Percentiles rank a stretch among this genome's conserved stretches.
Evolutionary conservation across 2,329 filamentous ascomycete species (phyloP).

Genomic region (Ophiocordyceps camponoti-floridani): DNA sequence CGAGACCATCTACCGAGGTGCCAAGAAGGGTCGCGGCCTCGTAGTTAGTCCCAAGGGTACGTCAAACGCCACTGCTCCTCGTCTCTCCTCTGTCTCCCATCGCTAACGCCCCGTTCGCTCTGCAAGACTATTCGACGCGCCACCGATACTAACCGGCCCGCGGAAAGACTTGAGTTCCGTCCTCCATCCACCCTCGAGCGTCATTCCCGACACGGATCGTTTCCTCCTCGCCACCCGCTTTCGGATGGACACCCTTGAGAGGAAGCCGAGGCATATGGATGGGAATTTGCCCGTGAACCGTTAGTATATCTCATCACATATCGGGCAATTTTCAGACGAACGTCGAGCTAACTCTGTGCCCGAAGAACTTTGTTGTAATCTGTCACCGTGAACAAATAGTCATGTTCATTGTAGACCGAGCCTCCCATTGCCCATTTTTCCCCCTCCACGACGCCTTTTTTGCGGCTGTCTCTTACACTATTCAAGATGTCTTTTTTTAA

Average conservation of each 20-base stretch:
- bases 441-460: background rate
- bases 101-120: slow-evolving; percentile 1
- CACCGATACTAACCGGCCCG: slow-evolving; percentile 14
- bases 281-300: background rate
- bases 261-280: background rate
- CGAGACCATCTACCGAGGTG: slow-evolving; percentile 95
- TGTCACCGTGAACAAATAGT: background rate
- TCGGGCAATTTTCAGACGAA: background rate
- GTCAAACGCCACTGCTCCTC: background rate
- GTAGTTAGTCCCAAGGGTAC: slow-evolving; percentile 80
- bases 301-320: background rate
- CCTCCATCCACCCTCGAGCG: background rate
- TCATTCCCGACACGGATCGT: background rate
- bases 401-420: background rate
- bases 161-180: background rate
- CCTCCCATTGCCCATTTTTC: background rate
- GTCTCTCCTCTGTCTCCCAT: background rate
- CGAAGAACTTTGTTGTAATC: background rate
- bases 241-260: background rate
- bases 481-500: too few species aligned
- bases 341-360: background rate
- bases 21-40: slow-evolving; percentile 91
- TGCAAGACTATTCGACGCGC: slow-evolving; percentile 17
- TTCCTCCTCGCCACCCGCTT: background rate
- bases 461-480: background rate